Conservation (phyloP, 352 stramenopile genomes). For the Albugo candida region DNA sequence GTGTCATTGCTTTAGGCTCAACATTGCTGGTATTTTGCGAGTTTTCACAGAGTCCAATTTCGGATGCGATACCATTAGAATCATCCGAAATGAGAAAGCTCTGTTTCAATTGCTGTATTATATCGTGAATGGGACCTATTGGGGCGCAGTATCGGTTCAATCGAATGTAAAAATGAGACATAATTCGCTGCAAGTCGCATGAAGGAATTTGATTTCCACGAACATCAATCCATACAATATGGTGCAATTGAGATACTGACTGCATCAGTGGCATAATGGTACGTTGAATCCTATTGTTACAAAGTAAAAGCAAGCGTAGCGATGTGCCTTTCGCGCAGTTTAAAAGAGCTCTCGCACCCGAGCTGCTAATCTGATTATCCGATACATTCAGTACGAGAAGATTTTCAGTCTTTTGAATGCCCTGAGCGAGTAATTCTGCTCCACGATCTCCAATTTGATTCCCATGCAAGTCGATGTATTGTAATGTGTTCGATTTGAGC, state of each 20-base stretch:
- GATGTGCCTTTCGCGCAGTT: not conserved
- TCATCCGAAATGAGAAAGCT: too few relatives aligned
- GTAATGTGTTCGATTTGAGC: constrained; percentile 35
- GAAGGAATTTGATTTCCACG: not conserved
- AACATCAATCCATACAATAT: constrained; percentile 2
- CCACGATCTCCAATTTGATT: constrained; percentile 27
- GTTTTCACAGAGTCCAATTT: too few relatives aligned
- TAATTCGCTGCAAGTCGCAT: too few relatives aligned
- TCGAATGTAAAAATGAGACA: too few relatives aligned
- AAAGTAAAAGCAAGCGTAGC: constrained; percentile 26
- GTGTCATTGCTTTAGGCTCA: too few relatives aligned
- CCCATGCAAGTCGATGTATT: constrained; percentile 31
- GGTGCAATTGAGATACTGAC: not conserved
- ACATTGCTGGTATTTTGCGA: too few relatives aligned
- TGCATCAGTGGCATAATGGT: constrained; percentile 18
- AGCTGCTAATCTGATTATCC: constrained; percentile 32
- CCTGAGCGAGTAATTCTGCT: constrained; percentile 18
- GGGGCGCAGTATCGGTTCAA: too few relatives aligned
- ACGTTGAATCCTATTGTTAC: constrained; percentile 43
- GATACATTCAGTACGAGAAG: constrained; percentile 35
- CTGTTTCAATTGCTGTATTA: too few relatives aligned
- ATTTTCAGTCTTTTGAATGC: constrained; percentile 19
- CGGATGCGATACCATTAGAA: too few relatives aligned
- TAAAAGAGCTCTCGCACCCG: constrained; percentile 28
- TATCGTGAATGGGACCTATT: too few relatives aligned